phyloP scores from a whole-genome alignment of 805 yeast genomes.

The Myxozyma geophila region DNA sequence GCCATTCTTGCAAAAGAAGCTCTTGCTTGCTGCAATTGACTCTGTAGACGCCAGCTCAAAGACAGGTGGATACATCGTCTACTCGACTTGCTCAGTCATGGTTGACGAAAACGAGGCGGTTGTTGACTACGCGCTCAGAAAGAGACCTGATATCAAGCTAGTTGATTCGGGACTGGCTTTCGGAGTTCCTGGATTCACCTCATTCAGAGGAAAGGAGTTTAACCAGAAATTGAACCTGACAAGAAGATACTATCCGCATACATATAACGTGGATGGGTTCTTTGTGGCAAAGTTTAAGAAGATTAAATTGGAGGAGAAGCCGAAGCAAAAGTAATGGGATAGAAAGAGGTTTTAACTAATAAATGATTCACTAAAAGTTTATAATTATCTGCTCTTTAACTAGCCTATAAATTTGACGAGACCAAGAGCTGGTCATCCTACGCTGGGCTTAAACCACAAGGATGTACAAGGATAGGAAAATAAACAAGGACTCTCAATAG shows the following conservation, averaged over 20 bases:
- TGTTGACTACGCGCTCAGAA: constrained; percentile 94
- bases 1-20: constrained; percentile 95
- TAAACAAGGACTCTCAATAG: too few species aligned
- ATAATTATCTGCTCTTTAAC: too few species aligned
- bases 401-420: too few species aligned
- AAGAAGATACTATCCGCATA: constrained; percentile 96
- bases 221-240: constrained; percentile 76
- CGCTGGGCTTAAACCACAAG: too few species aligned
- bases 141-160: constrained; percentile 92
- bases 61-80: constrained; percentile 92
- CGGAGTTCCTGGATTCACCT: constrained; percentile 94
- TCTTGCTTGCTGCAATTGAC: constrained; percentile 91
- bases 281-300: constrained; percentile 96
- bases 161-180: constrained; percentile 91
- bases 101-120: constrained; percentile 99
- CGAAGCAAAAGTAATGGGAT: constrained; percentile 6
- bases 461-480: too few species aligned
- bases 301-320: constrained; percentile 41
- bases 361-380: too few species aligned
- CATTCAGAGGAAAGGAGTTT: constrained; percentile 91
- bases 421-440: too few species aligned
- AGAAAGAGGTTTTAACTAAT: neutral
- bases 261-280: constrained; percentile 98
- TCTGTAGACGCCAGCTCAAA: constrained; percentile 92
- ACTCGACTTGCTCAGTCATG: constrained; percentile 97